Evolutionary conservation across 1,284 basidiomycete species (phyloP), one percentile per base, ranked within the genome.

Genomic region (Cryptococcus sp.): DNA sequence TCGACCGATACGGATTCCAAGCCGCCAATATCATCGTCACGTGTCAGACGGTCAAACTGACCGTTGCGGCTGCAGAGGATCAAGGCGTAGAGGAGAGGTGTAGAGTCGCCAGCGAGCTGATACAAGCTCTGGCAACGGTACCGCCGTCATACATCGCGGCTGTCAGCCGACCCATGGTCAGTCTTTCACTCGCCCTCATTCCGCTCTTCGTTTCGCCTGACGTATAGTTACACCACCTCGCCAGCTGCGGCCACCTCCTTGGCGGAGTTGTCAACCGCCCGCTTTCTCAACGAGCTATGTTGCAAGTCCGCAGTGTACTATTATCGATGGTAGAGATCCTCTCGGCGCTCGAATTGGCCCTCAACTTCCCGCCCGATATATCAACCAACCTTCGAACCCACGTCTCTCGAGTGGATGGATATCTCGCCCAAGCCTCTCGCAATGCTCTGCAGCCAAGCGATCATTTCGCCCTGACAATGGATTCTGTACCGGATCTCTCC

Each of bases 21-120:
- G 53, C 54, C 1, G 56, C 58, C n/a, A 56, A 60, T 43, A 46
- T 60, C n/a, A 48, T 45, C 36, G 51, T 60, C 24, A 58, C 58
- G 4, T 35, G 51, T 4, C 52, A 57, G 52, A 55, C 56, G 1
- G 50, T 60, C 23, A 51, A 53, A 31, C 50, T 61, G 57, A 50
- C 51, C 3, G 47, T 61, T 5, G 48, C 53, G 1, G 54, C 52
- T 32, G 37, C 47, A 4, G 48, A 55, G 24, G 47, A 51, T 4
- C 44, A 48, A 6, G 44, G 47, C 21, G 50, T 57, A 33, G 48
- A 43, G 2, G 47, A 53, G 25, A 48, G 54, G n/a, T 61, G 59
- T 36, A 44, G 36, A 16, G 43, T 58, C 18, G 59, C 59, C 19
- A 50, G 57, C 14, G 55, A 58, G 33, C 43, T 61, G 14, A 43